These are phyloP conservation scores for Colletotrichum chrysophilum DNA, from an alignment of 2,329 filamentous ascomycete genomes.

Conservation along the genomic window DNA sequence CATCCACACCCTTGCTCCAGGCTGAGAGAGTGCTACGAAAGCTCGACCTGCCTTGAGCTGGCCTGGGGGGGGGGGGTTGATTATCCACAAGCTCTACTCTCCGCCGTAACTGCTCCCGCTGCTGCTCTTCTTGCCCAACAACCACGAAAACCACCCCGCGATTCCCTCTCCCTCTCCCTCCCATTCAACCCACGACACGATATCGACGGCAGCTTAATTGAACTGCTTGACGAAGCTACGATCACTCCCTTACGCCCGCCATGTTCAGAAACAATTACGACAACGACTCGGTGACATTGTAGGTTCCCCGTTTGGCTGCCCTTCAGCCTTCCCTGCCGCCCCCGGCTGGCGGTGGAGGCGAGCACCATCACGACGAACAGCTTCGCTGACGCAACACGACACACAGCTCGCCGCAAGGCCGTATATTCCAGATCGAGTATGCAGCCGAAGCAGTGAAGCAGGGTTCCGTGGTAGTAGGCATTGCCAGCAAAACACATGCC, in stretches of 20 bases:
- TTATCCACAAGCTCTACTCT: constrained; percentile 18
- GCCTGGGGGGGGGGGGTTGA: constrained; percentile 14
- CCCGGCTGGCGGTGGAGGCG: neutral
- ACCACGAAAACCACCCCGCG: constrained; percentile 18
- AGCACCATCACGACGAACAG: neutral
- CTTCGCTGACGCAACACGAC: neutral
- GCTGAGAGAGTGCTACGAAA: constrained; percentile 29
- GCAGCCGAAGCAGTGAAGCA: constrained; percentile 98
- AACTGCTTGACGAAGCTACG: constrained; percentile 21
- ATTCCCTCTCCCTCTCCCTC: neutral
- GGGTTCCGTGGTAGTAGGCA: constrained; percentile 94
- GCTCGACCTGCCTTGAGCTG: constrained; percentile 34
- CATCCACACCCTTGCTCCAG: constrained; percentile 20
- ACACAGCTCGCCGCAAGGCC: constrained; percentile 91
- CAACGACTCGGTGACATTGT: constrained; percentile 99
- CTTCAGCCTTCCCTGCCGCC: neutral
- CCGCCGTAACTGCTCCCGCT: neutral
- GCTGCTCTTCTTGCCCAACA: constrained; percentile 4
- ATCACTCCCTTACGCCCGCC: constrained; percentile 22
- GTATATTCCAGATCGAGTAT: constrained; percentile 99
- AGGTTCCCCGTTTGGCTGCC: constrained; percentile 44
- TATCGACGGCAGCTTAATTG: neutral
- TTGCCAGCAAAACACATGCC: constrained; percentile 97
- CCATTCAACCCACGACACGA: neutral
- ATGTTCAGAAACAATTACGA: constrained; percentile 99